A percentile compares a stretch with the other conserved stretches of the same genome.
Evolutionary conservation across 306 rosid species (phyloP).

Genomic region (Casuarina equisetifolia): DNA sequence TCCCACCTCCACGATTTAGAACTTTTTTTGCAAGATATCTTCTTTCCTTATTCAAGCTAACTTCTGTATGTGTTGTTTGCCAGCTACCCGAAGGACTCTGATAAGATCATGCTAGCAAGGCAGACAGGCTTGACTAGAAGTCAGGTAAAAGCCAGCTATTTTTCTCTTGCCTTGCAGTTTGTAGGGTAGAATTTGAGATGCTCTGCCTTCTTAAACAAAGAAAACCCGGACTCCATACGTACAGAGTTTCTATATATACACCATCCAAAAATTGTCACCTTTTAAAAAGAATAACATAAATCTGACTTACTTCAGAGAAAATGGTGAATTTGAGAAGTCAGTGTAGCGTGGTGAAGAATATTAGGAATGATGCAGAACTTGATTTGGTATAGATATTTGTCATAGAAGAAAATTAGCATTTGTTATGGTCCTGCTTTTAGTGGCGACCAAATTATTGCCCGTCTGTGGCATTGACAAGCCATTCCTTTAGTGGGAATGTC

Average conservation of each 20-base stretch:
- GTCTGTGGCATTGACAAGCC: background rate
- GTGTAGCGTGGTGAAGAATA: background rate
- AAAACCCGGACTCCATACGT: background rate
- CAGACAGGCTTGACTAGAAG: conserved; percentile 83
- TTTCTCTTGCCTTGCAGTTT: conserved; percentile 1
- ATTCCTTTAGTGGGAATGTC: background rate
- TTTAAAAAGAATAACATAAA: background rate
- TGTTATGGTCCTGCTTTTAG: background rate
- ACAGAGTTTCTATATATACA: background rate
- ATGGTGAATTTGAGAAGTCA: conserved; percentile 3
- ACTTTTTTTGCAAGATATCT: background rate
- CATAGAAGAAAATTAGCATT: background rate
- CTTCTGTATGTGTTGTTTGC: conserved; percentile 15
- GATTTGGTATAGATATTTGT: background rate
- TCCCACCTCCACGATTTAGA: background rate
- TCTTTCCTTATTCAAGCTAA: conserved; percentile 8
- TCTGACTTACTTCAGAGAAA: background rate
- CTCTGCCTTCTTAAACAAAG: background rate
- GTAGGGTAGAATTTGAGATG: background rate
- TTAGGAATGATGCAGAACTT: background rate
- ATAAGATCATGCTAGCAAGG: conserved; percentile 84
- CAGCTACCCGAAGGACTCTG: conserved; percentile 89
- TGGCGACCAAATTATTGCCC: background rate
- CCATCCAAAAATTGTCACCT: background rate
- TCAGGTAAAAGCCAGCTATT: conserved; percentile 52